Evolutionary conservation across 371 early-diverging fungal genomes (phyloP).

Genomic region (Mucor indicus): DNA sequence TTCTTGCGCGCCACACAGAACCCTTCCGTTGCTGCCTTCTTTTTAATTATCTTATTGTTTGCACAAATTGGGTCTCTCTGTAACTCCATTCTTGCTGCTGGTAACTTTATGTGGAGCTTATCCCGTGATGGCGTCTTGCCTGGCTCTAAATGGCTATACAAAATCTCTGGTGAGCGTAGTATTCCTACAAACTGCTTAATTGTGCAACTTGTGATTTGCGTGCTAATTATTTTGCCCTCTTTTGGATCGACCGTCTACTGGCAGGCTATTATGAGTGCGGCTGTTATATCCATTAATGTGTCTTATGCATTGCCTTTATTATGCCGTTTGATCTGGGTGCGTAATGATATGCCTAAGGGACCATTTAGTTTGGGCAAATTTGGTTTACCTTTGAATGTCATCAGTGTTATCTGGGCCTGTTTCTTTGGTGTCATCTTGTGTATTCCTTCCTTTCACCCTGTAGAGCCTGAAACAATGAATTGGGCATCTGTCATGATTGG

Average conservation of each 20-base stretch:
- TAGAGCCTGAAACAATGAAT: slow-evolving; percentile 24
- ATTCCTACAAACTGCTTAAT: slow-evolving; percentile 20
- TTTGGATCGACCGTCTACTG: slow-evolving; percentile 27
- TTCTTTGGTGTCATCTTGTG: slow-evolving; percentile 29
- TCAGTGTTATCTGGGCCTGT: slow-evolving; percentile 24
- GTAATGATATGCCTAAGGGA: slow-evolving; percentile 24
- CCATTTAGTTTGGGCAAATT: slow-evolving; percentile 27
- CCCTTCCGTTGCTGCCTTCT: slow-evolving; percentile 13
- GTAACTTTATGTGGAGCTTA: slow-evolving; percentile 24
- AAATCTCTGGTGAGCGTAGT: slow-evolving; percentile 6
- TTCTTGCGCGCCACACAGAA: slow-evolving; percentile 17
- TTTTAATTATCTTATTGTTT: slow-evolving; percentile 23
- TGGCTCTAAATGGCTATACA: slow-evolving; percentile 17
- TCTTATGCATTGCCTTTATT: slow-evolving; percentile 27
- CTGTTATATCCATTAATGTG: slow-evolving; percentile 26
- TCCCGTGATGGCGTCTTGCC: slow-evolving; percentile 28
- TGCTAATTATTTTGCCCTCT: slow-evolving; percentile 26
- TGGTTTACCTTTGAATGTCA: slow-evolving; percentile 21
- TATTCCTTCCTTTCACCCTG: slow-evolving; percentile 23
- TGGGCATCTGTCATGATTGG: slow-evolving; percentile 32
- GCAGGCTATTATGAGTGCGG: slow-evolving; percentile 28
- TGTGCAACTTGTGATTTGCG: slow-evolving; percentile 11
- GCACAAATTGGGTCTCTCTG: slow-evolving; percentile 25
- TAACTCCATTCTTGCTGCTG: slow-evolving; percentile 18
- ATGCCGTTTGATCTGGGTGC: slow-evolving; percentile 27